Percentiles rank a stretch among this genome's conserved stretches.
Evolutionary conservation across 768 basidiomycete genomes (phyloP).

Genomic region (Leccinum broughii): DNA sequence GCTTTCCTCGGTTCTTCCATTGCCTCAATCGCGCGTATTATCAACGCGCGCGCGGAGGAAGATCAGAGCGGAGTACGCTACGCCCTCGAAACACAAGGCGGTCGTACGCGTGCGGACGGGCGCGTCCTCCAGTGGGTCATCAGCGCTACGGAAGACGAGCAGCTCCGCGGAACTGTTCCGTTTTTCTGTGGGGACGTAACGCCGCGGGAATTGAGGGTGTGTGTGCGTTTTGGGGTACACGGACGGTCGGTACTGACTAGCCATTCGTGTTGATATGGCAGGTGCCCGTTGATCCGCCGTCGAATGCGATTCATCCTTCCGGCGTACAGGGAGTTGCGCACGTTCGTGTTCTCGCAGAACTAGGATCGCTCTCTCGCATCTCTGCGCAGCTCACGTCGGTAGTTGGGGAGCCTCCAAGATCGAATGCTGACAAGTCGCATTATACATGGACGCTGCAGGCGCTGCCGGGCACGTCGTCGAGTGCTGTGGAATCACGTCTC

Average conservation of each 20-base stretch:
- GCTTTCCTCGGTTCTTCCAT: conserved; percentile 58
- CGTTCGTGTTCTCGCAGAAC: conserved; percentile 43
- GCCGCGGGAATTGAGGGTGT: conserved; percentile 57
- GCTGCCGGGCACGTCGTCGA: conserved; percentile 15
- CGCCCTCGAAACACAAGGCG: conserved; percentile 46
- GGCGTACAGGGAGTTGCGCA: conserved; percentile 50
- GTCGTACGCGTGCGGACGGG: conserved; percentile 58
- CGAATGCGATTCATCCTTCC: conserved; percentile 52
- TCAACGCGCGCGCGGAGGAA: conserved; percentile 50
- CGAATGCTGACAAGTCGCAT: conserved; percentile 23
- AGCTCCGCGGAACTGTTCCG: conserved; percentile 44
- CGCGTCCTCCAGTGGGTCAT: conserved; percentile 59
- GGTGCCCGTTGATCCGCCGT: conserved; percentile 51
- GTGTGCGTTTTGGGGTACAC: conserved; percentile 17
- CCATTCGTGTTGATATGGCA: conserved; percentile 17
- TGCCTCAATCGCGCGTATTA: conserved; percentile 45
- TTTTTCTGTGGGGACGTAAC: conserved; percentile 80
- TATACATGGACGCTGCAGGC: conserved; percentile 47
- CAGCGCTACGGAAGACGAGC: conserved; percentile 35
- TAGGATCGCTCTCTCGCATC: conserved; percentile 30
- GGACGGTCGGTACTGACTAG: not conserved
- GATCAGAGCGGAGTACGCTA: conserved; percentile 46
- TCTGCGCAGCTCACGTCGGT: conserved; percentile 48
- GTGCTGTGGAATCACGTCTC: conserved; percentile 28
- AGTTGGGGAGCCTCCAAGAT: conserved; percentile 41